phyloP scores from a whole-genome alignment of 371 early-diverging fungal genomes.

The Sanchytrium tribonematis region DNA sequence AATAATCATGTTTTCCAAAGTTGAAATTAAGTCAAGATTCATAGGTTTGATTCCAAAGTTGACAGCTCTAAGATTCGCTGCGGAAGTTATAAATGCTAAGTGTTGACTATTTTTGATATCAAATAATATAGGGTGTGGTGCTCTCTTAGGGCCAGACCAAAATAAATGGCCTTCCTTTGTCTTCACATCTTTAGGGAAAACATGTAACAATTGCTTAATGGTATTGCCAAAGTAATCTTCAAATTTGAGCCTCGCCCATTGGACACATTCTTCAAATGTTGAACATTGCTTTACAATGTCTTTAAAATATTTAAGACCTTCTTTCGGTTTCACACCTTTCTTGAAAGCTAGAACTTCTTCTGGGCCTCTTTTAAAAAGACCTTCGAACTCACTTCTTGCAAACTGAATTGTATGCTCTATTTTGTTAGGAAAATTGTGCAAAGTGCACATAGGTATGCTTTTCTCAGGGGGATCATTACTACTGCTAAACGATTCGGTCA shows the following conservation, averaged over 20 bases:
- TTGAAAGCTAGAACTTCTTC: too few relatives aligned
- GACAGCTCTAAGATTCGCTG: constrained; percentile 80
- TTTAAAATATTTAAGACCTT: constrained; percentile 33
- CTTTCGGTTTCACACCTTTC: constrained; percentile 39
- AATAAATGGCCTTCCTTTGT: constrained; percentile 80
- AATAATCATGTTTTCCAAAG: constrained; percentile 31
- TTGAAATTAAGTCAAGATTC: not conserved
- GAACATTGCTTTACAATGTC: constrained; percentile 44
- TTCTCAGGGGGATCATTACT: constrained; percentile 97
- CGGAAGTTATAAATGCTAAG: constrained; percentile 63
- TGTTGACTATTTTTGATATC: constrained; percentile 45
- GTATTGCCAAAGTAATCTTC: constrained; percentile 73
- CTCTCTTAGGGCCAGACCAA: constrained; percentile 98
- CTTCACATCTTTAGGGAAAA: constrained; percentile 75
- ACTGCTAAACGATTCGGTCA: constrained; percentile 96
- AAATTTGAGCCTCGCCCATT: constrained; percentile 71
- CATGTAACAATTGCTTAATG: constrained; percentile 71
- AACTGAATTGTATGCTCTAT: constrained; percentile 99
- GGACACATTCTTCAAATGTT: constrained; percentile 64
- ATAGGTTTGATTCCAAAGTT: constrained; percentile 63
- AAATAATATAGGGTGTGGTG: constrained; percentile 59
- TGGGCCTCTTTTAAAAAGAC: constrained; percentile 61
- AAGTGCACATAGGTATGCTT: constrained; percentile 95
- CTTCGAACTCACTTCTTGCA: constrained; percentile 94
- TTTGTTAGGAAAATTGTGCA: constrained; percentile 96